These are phyloP conservation scores for Akanthomyces lecanii DNA, from an alignment of 2,329 filamentous ascomycete species.

Conservation along the genomic window DNA sequence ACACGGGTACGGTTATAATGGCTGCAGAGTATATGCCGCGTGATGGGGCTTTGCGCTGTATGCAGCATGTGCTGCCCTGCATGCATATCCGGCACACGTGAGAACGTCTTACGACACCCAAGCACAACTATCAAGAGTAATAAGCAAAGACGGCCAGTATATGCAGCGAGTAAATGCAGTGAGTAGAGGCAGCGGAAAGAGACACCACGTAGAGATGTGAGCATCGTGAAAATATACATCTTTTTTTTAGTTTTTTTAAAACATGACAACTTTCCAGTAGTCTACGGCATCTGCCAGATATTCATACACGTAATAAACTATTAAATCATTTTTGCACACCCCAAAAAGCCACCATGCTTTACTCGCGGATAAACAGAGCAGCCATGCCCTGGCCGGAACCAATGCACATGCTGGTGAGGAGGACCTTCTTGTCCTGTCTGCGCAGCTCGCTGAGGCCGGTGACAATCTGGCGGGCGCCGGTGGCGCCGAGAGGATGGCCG, in stretches of 20 bases:
- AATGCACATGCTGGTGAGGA: constrained; percentile 88
- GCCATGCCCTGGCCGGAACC: constrained; percentile 68
- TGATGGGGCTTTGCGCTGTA: background rate
- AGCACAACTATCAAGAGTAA: background rate
- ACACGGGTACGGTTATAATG: background rate
- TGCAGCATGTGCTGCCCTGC: background rate
- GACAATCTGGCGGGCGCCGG: constrained; percentile 76
- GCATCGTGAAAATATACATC: background rate
- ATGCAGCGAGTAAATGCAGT: no score
- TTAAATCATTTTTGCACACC: background rate
- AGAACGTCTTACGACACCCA: background rate
- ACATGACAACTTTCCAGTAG: constrained; percentile 10
- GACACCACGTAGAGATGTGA: background rate
- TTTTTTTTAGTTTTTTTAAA: background rate
- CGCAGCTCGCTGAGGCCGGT: constrained; percentile 84
- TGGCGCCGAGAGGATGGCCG: constrained; percentile 76
- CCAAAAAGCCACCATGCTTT: background rate
- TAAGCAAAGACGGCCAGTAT: background rate
- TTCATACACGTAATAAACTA: constrained; percentile 14
- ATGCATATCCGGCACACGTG: constrained; percentile 9
- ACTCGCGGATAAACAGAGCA: constrained; percentile 50
- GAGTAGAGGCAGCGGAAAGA: no score
- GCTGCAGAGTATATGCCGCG: background rate
- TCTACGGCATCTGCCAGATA: constrained; percentile 12
- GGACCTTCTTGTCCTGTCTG: constrained; percentile 81